A percentile compares a stretch with the other conserved stretches of the same genome.
phyloP scores from a whole-genome alignment of 2,329 filamentous ascomycete species.

The Hymenoscyphus repandus region DNA sequence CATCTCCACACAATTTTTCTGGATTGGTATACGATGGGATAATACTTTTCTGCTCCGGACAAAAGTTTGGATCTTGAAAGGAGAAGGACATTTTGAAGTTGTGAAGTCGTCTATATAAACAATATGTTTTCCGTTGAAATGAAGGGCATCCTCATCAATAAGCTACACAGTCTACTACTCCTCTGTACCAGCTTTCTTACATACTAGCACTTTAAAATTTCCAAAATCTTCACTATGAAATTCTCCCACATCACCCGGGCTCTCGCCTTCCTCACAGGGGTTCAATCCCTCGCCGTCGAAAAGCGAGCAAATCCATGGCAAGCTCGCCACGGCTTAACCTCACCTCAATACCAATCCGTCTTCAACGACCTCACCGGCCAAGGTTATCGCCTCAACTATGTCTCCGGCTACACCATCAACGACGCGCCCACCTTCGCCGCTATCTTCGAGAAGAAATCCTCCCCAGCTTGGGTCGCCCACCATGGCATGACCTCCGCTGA shows the following conservation, averaged over 20 bases:
- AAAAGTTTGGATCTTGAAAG: too few relatives aligned
- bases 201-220: too few relatives aligned
- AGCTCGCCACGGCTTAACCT: background rate
- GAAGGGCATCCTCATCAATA: too few relatives aligned
- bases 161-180: too few relatives aligned
- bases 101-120: too few relatives aligned
- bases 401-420: constrained; percentile 3
- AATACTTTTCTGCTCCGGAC: too few relatives aligned
- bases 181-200: too few relatives aligned
- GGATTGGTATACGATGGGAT: too few relatives aligned
- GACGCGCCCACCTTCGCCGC: background rate
- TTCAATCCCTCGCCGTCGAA: background rate
- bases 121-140: too few relatives aligned
- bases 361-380: background rate
- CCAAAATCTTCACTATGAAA: background rate
- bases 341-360: background rate
- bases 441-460: constrained; percentile 3
- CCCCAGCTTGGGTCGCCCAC: background rate
- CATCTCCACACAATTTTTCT: too few relatives aligned
- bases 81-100: too few relatives aligned
- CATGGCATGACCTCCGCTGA: background rate
- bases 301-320: background rate
- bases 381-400: constrained; percentile 2
- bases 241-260: constrained; percentile 1
- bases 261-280: background rate